Base-by-base conservation (phyloP, 495 filamentous ascomycete genomes). In the Aspergillus steynii region DNA sequence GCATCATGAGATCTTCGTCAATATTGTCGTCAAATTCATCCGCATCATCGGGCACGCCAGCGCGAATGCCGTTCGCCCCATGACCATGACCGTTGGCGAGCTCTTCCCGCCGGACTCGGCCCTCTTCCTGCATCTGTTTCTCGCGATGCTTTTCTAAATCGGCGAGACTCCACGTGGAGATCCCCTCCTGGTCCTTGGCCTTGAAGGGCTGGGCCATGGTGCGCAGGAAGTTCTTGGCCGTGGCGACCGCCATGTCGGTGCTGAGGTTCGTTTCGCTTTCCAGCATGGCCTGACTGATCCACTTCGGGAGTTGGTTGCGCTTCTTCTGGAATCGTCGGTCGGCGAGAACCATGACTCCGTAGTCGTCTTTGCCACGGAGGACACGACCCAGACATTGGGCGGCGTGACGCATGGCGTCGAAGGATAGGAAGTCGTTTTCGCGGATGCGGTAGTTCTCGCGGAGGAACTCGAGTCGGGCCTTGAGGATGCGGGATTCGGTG, bases 361-460 rank as follows among this genome's bases (percentile, higher is more conserved):
- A 99, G 71, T 99, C 95, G 71, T 98, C 95, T 73, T 99, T 99
- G 37, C 95, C 96, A 61, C 96, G 85, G 29, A 99, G 80, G 20
- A 99, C 96, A 68, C 96, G 94, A 27, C 96, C 96, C 0, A 99
- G 82, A 64, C 96, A 99, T 69, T 99, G 96, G 14, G 96, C 93
- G 47, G 95, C 96, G 69, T 99, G 96, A 29, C 96, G 85, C 93
- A 98, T 99, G 26, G 95, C 96, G 72, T 98, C 95, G 84, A 98
- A 99, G 42, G 96, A 98, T 2, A 99, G 77, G 71, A 99, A 99
- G 69, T 99, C 96, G 67, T 96, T 96, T 74, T 98, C 96, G 49
- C 91, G 85, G 73, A 99, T 99, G 50, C 93, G 90, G 78, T 97
- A 99, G 15, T 90, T 97, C 73, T 99, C 96, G 48, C 96, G 86